These are phyloP conservation scores for Diplodia corticola DNA, from an alignment of 2,329 filamentous ascomycete species.

Conservation along the genomic window DNA sequence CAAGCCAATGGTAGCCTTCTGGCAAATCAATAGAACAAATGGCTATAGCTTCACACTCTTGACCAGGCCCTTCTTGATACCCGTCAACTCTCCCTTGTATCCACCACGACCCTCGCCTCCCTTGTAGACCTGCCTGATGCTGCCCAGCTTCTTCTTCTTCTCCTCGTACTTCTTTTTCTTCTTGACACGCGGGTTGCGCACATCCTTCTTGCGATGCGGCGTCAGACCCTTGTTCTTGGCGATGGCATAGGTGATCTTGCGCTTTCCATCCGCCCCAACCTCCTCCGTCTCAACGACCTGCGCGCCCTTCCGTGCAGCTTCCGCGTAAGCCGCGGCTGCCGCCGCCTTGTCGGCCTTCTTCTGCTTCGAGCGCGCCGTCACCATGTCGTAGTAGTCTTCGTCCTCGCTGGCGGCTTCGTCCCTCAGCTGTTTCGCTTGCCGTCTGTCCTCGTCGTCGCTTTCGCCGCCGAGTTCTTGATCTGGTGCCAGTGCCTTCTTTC, in stretches of 20 bases:
- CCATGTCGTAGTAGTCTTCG: slow-evolving; percentile 86
- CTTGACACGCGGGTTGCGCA: slow-evolving; percentile 93
- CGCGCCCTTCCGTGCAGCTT: slow-evolving; percentile 57
- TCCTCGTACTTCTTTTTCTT: slow-evolving; percentile 95
- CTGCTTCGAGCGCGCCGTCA: slow-evolving; percentile 65
- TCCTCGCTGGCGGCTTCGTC: slow-evolving; percentile 50
- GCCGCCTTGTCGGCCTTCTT: slow-evolving; percentile 77
- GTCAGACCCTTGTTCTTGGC: slow-evolving; percentile 97
- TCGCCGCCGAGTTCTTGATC: slow-evolving; percentile 71
- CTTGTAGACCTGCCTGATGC: slow-evolving; percentile 82
- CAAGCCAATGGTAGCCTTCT: neutral
- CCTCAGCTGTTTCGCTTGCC: slow-evolving; percentile 53
- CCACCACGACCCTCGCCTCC: slow-evolving; percentile 80
- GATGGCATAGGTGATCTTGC: slow-evolving; percentile 90
- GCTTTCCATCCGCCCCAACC: slow-evolving; percentile 80
- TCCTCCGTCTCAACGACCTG: slow-evolving; percentile 67
- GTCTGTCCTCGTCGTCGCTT: slow-evolving; percentile 64
- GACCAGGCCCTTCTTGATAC: slow-evolving; percentile 91
- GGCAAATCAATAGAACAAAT: neutral
- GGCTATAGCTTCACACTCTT: slow-evolving; percentile 86
- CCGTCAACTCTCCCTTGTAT: slow-evolving; percentile 88
- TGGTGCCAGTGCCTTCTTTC: slow-evolving; percentile 59
- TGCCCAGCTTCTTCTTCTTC: slow-evolving; percentile 95
- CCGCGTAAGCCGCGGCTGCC: slow-evolving; percentile 56
- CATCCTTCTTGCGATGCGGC: slow-evolving; percentile 88